Base-by-base conservation (phyloP, 768 basidiomycete species). In the Pholiota microspora region DNA sequence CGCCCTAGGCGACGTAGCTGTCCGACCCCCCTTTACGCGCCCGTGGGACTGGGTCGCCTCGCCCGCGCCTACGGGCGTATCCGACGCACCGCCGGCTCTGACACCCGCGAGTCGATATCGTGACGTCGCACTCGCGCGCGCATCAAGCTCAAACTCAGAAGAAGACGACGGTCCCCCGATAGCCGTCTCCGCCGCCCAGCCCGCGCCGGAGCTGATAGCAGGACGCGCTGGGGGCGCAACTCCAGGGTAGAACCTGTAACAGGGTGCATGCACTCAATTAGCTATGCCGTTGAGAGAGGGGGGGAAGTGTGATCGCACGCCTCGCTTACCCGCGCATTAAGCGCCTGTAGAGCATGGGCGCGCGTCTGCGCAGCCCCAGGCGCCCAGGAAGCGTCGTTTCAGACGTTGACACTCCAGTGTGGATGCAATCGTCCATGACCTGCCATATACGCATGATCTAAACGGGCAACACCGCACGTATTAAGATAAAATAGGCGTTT, bases 401-500 rank as follows among this genome's bases (percentile, higher is more conserved):
- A 2, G 81, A 75, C 1, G 92, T 79, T 2, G 90, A 86, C 7
- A 98, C 94, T 16, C 95, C 95, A 2, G 81, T 79, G 38, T 77
- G 87, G 57, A 97, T 98, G 67, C 92, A 95, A 53, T 86, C 83
- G 64, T 96, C 93, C 95, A 97, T 97, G 4, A 94, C 92, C 51
- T 74, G 64, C 94, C 94, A 96, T 45, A 95, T 93, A 24, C 82
- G 81, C 78, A 84, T 75, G 51, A 81, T 59, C 92, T 78, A 13
- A 18, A 23, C 44, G 40, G 40, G 47, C 31, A 32, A n/a, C n/a
- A n/a, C n/a, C n/a, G 35, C 16, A 55, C 28, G 24, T 10, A 4
- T 47, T 10, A 34, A 36, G 34, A n/a, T 42, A 10, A 45, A 7
- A 40, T 34, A 46, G 27, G 8, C 40, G 9, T 51, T 45, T 31